phyloP scores from a whole-genome alignment of 2,329 filamentous ascomycete genomes.

The Colletotrichum trifolii region DNA sequence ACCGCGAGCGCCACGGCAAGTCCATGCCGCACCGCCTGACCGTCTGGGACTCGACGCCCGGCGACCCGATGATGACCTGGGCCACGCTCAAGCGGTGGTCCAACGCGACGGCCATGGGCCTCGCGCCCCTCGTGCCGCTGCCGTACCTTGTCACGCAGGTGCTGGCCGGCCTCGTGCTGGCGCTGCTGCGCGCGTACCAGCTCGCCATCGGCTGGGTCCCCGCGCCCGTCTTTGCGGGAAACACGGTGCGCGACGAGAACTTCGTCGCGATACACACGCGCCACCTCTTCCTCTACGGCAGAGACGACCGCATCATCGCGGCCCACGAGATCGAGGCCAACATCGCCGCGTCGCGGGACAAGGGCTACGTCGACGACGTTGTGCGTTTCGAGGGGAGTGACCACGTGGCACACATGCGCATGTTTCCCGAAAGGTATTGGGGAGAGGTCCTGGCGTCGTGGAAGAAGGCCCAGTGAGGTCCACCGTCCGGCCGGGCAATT shows the following conservation, averaged over 20 bases:
- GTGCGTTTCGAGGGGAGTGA: conserved; percentile 67
- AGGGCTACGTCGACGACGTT: conserved; percentile 61
- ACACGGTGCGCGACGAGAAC: conserved; percentile 1
- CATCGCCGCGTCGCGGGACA: conserved; percentile 56
- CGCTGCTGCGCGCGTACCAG: conserved; percentile 48
- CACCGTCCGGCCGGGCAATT: too few species aligned
- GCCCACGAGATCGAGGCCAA: conserved; percentile 67
- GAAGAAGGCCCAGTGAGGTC: conserved; percentile 33
- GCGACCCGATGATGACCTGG: conserved; percentile 54
- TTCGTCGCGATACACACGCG: conserved; percentile 51
- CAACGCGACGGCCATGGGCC: conserved; percentile 63
- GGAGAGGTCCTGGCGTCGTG: conserved; percentile 48
- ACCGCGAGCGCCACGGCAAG: conserved; percentile 49
- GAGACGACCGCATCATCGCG: conserved; percentile 65
- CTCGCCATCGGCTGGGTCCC: conserved; percentile 52
- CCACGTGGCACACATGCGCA: conserved; percentile 71
- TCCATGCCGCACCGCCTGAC: conserved; percentile 60
- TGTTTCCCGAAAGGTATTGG: conserved; percentile 70
- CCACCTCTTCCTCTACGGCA: conserved; percentile 69
- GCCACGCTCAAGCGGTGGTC: conserved; percentile 62
- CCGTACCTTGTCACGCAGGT: conserved; percentile 59
- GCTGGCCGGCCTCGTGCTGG: conserved; percentile 58
- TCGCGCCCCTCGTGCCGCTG: conserved; percentile 59
- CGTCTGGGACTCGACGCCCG: conserved; percentile 65
- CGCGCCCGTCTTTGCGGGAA: conserved; percentile 45